phyloP scores from a whole-genome alignment of 768 basidiomycete genomes.

The Boletellus ananas region DNA sequence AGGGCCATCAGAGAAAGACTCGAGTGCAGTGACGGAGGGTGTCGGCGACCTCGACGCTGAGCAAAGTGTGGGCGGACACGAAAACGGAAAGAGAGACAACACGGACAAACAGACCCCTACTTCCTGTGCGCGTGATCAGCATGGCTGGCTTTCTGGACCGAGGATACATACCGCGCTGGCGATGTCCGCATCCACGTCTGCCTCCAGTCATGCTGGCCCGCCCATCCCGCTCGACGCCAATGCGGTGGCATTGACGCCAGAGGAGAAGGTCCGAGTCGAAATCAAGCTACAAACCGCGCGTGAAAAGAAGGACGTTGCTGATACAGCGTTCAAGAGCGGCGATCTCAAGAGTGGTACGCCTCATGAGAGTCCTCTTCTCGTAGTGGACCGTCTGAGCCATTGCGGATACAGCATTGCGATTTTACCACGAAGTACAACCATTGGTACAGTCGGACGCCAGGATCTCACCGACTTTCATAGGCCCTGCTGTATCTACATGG shows the following conservation, averaged over 20 bases:
- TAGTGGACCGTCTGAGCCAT: slow-evolving; percentile 1
- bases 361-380: background rate
- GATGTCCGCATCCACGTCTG: slow-evolving; percentile 18
- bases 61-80: background rate
- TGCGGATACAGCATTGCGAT: slow-evolving; percentile 50
- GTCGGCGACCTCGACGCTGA: slow-evolving; percentile 2
- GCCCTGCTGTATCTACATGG: slow-evolving; percentile 71
- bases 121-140: background rate
- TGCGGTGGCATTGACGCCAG: slow-evolving; percentile 10
- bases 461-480: slow-evolving; percentile 33
- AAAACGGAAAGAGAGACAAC: slow-evolving; percentile 18
- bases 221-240: slow-evolving; percentile 20
- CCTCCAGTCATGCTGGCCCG: background rate
- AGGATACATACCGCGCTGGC: background rate
- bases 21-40: background rate
- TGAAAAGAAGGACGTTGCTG: slow-evolving; percentile 62
- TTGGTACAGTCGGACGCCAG: background rate
- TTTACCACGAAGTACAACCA: slow-evolving; percentile 65
- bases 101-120: slow-evolving; percentile 24
- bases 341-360: slow-evolving; percentile 55
- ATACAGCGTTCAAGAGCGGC: slow-evolving; percentile 67
- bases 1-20: slow-evolving; percentile 48
- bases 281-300: slow-evolving; percentile 59
- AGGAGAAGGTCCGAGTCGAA: slow-evolving; percentile 30
- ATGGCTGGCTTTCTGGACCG: background rate